Evolutionary conservation across 768 basidiomycete species (phyloP).

Genomic region (Mycena leptocephala): DNA sequence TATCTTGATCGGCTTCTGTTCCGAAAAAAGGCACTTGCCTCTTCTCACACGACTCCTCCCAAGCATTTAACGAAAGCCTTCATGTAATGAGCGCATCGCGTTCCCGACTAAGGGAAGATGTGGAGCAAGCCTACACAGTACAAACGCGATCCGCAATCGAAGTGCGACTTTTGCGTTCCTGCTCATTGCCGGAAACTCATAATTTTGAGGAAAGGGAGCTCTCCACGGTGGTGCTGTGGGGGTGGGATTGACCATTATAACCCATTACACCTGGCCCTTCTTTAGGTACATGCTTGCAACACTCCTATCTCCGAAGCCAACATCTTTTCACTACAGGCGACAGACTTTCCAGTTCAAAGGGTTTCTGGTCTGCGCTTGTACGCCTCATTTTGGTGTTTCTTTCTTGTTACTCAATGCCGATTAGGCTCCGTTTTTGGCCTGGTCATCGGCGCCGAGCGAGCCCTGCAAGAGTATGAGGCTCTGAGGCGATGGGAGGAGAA

Average conservation of each 20-base stretch:
- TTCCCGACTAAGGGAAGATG: constrained; percentile 66
- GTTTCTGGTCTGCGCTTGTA: constrained; percentile 83
- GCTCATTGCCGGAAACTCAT: constrained; percentile 16
- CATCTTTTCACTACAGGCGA: constrained; percentile 62
- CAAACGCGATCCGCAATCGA: constrained; percentile 73
- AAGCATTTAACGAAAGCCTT: no score
- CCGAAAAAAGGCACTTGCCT: no score
- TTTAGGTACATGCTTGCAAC: constrained; percentile 68
- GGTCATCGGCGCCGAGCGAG: constrained; percentile 83
- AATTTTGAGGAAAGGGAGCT: constrained; percentile 66
- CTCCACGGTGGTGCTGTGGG: constrained; percentile 70
- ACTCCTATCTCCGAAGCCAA: constrained; percentile 6
- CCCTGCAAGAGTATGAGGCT: constrained; percentile 81
- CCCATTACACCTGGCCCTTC: constrained; percentile 79
- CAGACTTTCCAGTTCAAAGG: constrained; percentile 89
- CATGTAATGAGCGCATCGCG: constrained; percentile 39
- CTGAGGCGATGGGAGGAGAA: constrained; percentile 79
- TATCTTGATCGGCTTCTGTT: no score
- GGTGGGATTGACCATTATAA: constrained; percentile 65
- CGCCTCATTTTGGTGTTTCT: constrained; percentile 45
- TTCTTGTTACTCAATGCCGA: background rate
- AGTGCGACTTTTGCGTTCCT: constrained; percentile 53
- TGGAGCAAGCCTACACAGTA: constrained; percentile 71
- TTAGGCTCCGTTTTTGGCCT: constrained; percentile 78
- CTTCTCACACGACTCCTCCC: no score